Conservation (phyloP, 192 early-diverging fungal genomes). For the Podila minutissima region DNA sequence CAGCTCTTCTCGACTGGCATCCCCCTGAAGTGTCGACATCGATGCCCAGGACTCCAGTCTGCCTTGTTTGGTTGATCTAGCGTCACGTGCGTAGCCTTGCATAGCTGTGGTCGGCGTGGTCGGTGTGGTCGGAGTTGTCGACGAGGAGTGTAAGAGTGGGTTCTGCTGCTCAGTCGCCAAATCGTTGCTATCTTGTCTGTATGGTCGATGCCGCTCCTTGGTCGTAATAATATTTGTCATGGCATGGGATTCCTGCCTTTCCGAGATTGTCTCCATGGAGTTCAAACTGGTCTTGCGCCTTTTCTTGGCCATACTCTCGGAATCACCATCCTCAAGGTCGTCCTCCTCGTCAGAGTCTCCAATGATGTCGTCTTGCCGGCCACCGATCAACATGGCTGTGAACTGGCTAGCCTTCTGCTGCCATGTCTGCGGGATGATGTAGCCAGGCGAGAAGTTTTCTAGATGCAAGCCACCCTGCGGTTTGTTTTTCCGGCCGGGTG, state of each 20-base stretch:
- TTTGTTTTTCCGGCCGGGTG: slow-evolving; percentile 22
- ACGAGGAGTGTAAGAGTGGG: not conserved
- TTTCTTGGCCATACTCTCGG: slow-evolving; percentile 7
- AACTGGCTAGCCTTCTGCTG: slow-evolving; percentile 42
- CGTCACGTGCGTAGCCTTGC: not conserved
- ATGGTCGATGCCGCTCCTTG: not conserved
- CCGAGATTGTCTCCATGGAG: slow-evolving; percentile 9
- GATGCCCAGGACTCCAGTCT: slow-evolving; percentile 24
- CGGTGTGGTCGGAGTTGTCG: not conserved
- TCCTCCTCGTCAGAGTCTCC: slow-evolving; percentile 47
- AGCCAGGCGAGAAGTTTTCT: slow-evolving; percentile 33
- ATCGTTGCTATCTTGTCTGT: slow-evolving; percentile 1
- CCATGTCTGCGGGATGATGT: slow-evolving; percentile 50
- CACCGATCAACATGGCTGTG: slow-evolving; percentile 37
- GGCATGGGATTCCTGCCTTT: not conserved
- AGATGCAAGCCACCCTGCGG: not conserved
- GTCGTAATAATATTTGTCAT: not conserved
- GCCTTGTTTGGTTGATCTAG: not conserved
- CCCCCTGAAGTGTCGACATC: slow-evolving; percentile 7
- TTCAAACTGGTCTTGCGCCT: slow-evolving; percentile 6
- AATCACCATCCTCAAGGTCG: slow-evolving; percentile 10
- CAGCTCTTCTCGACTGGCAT: slow-evolving; percentile 6
- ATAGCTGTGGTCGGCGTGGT: not conserved
- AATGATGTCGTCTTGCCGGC: slow-evolving; percentile 36
- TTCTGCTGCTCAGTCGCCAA: slow-evolving; percentile 14